These are phyloP conservation scores for Phytopythium oedochilum DNA, from an alignment of 352 stramenopile genomes.

Conservation along the genomic window DNA sequence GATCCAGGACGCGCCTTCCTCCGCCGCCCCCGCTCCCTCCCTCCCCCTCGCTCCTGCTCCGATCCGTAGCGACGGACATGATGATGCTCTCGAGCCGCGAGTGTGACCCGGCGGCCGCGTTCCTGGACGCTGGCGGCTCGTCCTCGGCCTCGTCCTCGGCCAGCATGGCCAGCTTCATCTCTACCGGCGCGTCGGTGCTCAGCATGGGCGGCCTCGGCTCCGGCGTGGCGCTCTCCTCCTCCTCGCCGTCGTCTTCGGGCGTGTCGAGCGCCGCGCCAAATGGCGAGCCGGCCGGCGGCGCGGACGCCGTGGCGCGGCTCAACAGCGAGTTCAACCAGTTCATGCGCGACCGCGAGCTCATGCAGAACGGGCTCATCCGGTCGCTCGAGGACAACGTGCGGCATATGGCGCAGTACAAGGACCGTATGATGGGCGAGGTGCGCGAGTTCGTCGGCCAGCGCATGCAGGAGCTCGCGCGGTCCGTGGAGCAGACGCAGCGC, in stretches of 20 bases:
- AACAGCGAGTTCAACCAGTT: not conserved
- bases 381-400: conserved; percentile 2
- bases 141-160: not conserved
- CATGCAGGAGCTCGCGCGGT: conserved; percentile 9
- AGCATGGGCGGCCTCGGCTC: not conserved
- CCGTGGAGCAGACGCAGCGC: conserved; percentile 7
- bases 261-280: too few relatives aligned
- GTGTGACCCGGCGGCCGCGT: not conserved
- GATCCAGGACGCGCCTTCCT: not conserved
- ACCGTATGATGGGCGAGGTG: conserved; percentile 1
- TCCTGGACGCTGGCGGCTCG: not conserved
- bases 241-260: not conserved
- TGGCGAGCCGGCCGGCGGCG: not conserved
- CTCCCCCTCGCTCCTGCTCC: not conserved
- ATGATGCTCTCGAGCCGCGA: conserved; percentile 5
- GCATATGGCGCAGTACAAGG: conserved; percentile 6
- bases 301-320: not conserved
- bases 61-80: not conserved
- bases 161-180: not conserved
- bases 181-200: not conserved
- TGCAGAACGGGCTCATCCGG: conserved; percentile 2
- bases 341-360: conserved; percentile 3
- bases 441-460: conserved; percentile 3
- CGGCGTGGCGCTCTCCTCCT: not conserved
- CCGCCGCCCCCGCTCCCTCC: not conserved